phyloP scores from a whole-genome alignment of 345 rosid genomes.

The Eucalyptus microcorys region DNA sequence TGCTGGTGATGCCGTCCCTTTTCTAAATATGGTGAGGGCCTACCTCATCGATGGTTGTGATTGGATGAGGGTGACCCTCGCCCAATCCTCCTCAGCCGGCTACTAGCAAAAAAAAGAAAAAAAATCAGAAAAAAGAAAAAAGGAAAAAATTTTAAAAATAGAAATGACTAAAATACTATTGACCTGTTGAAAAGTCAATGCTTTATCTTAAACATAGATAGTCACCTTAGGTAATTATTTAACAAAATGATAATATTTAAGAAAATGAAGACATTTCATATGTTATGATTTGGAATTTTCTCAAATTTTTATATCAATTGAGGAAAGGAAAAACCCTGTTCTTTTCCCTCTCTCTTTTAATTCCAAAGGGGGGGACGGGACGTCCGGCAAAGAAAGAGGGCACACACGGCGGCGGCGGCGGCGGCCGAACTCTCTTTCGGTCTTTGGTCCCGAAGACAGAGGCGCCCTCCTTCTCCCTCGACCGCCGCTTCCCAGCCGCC shows the following conservation, averaged over 20 bases:
- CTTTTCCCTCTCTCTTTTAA: background rate
- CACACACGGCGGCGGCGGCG: too few species aligned
- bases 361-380: background rate
- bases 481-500: background rate
- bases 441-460: background rate
- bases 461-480: background rate
- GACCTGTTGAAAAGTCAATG: fast-evolving
- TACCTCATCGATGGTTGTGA: too few species aligned
- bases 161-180: fast-evolving
- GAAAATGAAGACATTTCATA: too few species aligned
- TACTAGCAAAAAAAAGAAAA: too few species aligned
- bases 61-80: fast-evolving
- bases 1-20: too few species aligned
- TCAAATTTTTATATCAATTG: background rate
- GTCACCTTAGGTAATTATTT: fast-evolving
- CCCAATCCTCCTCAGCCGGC: too few species aligned
- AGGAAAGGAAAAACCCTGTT: background rate
- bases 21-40: too few species aligned
- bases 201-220: fast-evolving
- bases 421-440: too few species aligned
- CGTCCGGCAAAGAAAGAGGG: too few species aligned
- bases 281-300: too few species aligned
- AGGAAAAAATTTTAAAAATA: fast-evolving
- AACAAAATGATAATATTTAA: too few species aligned
- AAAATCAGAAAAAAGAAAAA: fast-evolving